A percentile compares a stretch with the other conserved stretches of the same genome.
Evolutionary conservation across 2,329 filamentous ascomycete species (phyloP).

Genomic region (Botrytis tulipae): DNA sequence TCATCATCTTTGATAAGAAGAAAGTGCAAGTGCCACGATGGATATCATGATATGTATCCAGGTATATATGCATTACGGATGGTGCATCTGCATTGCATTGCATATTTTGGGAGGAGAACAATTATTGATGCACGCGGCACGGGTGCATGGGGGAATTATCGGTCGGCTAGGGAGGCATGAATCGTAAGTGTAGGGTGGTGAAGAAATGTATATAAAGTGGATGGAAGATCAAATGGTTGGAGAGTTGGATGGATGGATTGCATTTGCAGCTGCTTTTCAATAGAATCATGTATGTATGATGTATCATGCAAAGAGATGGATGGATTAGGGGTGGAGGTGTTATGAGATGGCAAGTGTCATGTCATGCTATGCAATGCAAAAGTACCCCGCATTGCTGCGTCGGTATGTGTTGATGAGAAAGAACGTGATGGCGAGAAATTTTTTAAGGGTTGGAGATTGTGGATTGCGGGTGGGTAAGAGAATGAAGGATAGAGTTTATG

Average conservation of each 20-base stretch:
- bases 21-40: background rate
- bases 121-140: background rate
- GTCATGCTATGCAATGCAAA: background rate
- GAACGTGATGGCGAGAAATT: slow-evolving; percentile 1
- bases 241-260: background rate
- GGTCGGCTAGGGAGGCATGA: background rate
- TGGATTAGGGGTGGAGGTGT: background rate
- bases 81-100: background rate
- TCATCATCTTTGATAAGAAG: background rate
- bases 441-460: background rate
- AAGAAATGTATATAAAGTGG: slow-evolving; percentile 1
- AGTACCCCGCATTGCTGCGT: slow-evolving; percentile 9
- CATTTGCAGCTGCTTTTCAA: slow-evolving; percentile 2
- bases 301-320: background rate
- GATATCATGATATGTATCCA: background rate
- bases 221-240: background rate
- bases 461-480: background rate
- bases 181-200: background rate
- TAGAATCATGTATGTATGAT: slow-evolving; percentile 1
- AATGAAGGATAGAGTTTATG: background rate
- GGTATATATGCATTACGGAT: background rate
- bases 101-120: background rate
- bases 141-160: background rate
- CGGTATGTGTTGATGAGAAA: background rate
- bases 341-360: slow-evolving; percentile 1